Evolutionary conservation across 345 rosid species (phyloP).

Genomic region (Arabidopsis thaliana): TAIR10.1 NC_003074.8:17128501-17129000

Average conservation of each 20-base stretch:
- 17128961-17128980: slow-evolving; percentile 75
- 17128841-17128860: slow-evolving; percentile 71
- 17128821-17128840: slow-evolving; percentile 76
- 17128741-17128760: slow-evolving; percentile 73
- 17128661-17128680: slow-evolving; percentile 12
- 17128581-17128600: slow-evolving; percentile 72
- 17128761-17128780: slow-evolving; percentile 72
- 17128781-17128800: slow-evolving; percentile 80
- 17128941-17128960: slow-evolving; percentile 73
- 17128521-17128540: slow-evolving; percentile 18
- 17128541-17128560: slow-evolving; percentile 37
- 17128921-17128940: slow-evolving; percentile 65
- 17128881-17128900: slow-evolving; percentile 76
- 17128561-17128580: slow-evolving; percentile 62
- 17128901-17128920: slow-evolving; percentile 77
- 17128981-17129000: slow-evolving; percentile 69
- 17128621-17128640: slow-evolving; percentile 52
- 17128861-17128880: slow-evolving; percentile 73
- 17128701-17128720: slow-evolving; percentile 65
- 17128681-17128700: background rate
- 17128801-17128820: slow-evolving; percentile 69
- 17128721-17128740: slow-evolving; percentile 84
- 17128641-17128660: background rate
- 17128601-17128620: slow-evolving; percentile 74
- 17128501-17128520: background rate